Base-by-base conservation (phyloP, 1,284 basidiomycete species). In the Moesziomyces parantarcticus region DNA sequence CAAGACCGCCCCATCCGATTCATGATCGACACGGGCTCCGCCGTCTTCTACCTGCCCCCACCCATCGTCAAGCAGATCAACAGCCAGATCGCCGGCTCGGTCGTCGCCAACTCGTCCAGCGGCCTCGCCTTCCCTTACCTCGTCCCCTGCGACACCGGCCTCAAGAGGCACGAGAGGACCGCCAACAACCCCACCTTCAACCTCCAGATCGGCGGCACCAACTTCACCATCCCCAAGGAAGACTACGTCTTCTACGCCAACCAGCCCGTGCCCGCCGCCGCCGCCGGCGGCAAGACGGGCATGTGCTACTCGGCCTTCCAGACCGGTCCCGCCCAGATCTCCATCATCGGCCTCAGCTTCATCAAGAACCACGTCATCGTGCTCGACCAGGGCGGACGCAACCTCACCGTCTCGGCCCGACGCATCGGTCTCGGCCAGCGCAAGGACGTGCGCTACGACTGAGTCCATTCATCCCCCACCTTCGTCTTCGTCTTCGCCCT, bases 281-380 rank as follows among this genome's bases (percentile, higher is more conserved):
- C 50, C 14, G 60, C 69, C 20, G 67, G 66, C n/a, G 73, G 76
- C 34, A 50, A 45, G 41, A 50, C 57, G 16, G 50, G 50, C 59
- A 56, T 75, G 61, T 78, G 77, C 66, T 68, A 70, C 60, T 69
- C 64, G 39, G 65, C 72, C 43, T 68, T 78, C 75, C 77, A 78
- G 48, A 56, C 44, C 5, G 75, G 75, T 6, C 71, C 71, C 3
- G 59, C 61, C 10, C 58, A 56, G 44, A 57, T 77, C 58, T 66
- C 71, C 13, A 62, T 78, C 58, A 40, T 78, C 26, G 77, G 77
- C 21, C 48, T 69, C 46, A 72, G 66, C 60, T 78, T 77, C 43
- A 69, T 78, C 67, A 77, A 77, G 72, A 77, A 77, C 55, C 73
- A 75, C 58, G 63, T 74, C 44, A 51, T 78, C 21, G 70, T 70